Conservation (phyloP, 2,329 filamentous ascomycete genomes). For the Sclerotinia borealis region DNA sequence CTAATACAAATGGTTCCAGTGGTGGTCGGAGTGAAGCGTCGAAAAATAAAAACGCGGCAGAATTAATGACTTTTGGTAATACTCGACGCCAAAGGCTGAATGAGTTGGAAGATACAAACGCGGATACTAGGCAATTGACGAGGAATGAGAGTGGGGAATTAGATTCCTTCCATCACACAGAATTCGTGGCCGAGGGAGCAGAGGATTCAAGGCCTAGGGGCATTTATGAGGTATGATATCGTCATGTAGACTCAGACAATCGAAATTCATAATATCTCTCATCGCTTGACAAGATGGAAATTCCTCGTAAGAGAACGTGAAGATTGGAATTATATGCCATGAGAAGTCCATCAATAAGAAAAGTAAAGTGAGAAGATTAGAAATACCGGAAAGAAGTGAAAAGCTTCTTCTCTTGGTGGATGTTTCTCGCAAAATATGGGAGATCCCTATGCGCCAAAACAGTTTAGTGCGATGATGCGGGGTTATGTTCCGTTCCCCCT, state of each 20-base stretch:
- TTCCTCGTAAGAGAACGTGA: background rate
- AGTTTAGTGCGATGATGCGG: background rate
- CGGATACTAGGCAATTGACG: constrained; percentile 5
- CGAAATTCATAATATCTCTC: background rate
- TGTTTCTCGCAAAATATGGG: background rate
- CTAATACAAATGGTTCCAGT: background rate
- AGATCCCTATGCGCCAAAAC: background rate
- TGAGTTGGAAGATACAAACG: background rate
- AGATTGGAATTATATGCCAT: background rate
- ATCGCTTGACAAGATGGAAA: background rate
- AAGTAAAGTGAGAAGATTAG: too few relatives aligned
- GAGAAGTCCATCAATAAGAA: background rate
- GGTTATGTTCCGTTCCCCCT: background rate
- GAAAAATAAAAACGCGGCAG: background rate
- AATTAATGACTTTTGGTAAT: background rate
- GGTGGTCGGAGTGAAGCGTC: background rate
- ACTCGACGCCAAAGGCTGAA: background rate
- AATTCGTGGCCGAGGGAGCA: background rate
- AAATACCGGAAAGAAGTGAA: background rate
- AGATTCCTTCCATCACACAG: background rate
- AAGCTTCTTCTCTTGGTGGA: background rate
- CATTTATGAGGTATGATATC: background rate
- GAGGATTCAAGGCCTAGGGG: background rate
- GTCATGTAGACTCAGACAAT: background rate
- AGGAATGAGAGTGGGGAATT: background rate